These are phyloP conservation scores for Arabidopsis hybrid DNA, from an alignment of 441 rosid genomes.

Conservation along the genomic window DNA sequence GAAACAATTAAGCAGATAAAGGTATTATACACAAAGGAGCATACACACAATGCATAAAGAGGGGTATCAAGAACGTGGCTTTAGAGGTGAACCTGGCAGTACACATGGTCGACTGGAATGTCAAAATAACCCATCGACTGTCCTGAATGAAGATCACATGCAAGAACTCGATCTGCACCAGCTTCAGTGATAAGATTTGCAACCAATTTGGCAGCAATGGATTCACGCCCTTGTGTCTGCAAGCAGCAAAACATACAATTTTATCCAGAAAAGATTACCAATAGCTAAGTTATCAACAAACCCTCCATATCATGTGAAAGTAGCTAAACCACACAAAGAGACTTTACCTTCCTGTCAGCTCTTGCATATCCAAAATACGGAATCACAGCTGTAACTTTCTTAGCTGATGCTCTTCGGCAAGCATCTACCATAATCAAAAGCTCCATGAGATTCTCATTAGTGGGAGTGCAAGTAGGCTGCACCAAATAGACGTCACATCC, in stretches of 20 bases:
- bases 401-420: conserved; percentile 78
- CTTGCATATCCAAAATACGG: conserved; percentile 85
- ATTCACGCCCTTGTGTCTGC: conserved; percentile 81
- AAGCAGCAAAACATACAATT: not conserved
- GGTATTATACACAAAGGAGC: not conserved
- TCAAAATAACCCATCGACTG: conserved; percentile 88
- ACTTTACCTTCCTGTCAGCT: conserved; percentile 73
- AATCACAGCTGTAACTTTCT: conserved; percentile 74
- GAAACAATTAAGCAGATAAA: conserved; percentile 6
- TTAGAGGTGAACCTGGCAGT: conserved; percentile 70
- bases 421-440: conserved; percentile 78
- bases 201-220: conserved; percentile 81
- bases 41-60: conserved; percentile 1
- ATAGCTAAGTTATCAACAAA: conserved; percentile 49
- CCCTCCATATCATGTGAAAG: conserved; percentile 58
- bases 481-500: conserved; percentile 75
- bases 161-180: conserved; percentile 80
- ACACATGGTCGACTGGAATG: conserved; percentile 78
- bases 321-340: not conserved
- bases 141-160: conserved; percentile 80
- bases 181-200: conserved; percentile 79
- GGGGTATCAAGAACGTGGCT: conserved; percentile 49
- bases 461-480: conserved; percentile 80
- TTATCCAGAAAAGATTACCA: conserved; percentile 31
- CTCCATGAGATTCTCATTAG: conserved; percentile 84